These are phyloP conservation scores for Artemisia tridentata DNA, from an alignment of 129 eudicot species.

Conservation along the genomic window DNA sequence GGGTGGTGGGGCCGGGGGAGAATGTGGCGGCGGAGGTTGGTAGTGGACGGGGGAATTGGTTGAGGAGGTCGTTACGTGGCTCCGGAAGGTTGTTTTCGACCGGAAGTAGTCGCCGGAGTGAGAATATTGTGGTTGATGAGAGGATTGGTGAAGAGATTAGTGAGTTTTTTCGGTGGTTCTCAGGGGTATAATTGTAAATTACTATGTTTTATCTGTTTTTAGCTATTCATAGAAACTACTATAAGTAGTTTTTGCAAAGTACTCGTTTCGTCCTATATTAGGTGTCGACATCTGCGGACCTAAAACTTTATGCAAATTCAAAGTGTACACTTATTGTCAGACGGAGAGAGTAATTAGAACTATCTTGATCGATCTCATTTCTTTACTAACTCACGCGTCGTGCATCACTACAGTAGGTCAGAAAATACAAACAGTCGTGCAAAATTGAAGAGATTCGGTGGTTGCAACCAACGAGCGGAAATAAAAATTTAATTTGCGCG, in stretches of 20 bases:
- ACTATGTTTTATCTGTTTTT: background rate
- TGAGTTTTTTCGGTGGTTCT: constrained; percentile 94
- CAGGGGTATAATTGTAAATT: constrained; percentile 81
- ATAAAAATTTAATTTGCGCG: no score
- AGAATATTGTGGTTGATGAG: constrained; percentile 46
- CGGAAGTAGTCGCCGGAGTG: constrained; percentile 83
- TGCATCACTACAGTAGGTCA: no score
- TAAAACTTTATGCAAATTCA: no score
- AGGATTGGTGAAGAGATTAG: constrained; percentile 85
- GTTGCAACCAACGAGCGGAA: no score
- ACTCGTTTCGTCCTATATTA: no score
- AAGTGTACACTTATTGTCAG: no score
- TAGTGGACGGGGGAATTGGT: constrained; percentile 60
- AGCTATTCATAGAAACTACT: constrained; percentile 4
- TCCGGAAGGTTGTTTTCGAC: constrained; percentile 83
- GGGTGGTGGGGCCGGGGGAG: constrained; percentile 44
- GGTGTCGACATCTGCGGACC: no score
- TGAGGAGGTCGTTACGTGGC: constrained; percentile 74
- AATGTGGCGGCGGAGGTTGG: constrained; percentile 63
- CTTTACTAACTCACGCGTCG: no score
- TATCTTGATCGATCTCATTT: no score
- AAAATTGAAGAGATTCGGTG: no score
- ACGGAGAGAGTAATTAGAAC: no score
- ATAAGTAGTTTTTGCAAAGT: constrained; percentile 29
- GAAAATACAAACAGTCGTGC: no score